These are phyloP conservation scores for Candida methanosorbosa DNA, from an alignment of 805 yeast species.

Conservation along the genomic window DNA sequence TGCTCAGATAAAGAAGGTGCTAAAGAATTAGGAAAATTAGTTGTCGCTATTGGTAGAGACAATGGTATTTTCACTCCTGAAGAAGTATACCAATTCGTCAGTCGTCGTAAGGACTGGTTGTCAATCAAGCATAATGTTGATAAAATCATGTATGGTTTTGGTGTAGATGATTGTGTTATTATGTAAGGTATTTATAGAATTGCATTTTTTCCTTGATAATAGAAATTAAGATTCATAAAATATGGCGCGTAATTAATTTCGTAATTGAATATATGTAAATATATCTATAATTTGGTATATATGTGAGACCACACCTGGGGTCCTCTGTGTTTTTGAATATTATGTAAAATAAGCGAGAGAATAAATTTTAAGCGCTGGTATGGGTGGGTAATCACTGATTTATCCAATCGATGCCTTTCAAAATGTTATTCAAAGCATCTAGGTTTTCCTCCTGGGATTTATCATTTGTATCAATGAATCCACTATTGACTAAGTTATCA, in stretches of 20 bases:
- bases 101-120: constrained; percentile 82
- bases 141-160: constrained; percentile 90
- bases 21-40: constrained; percentile 73
- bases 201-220: too few species aligned
- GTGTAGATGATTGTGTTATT: constrained; percentile 65
- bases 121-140: constrained; percentile 72
- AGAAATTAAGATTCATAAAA: too few species aligned
- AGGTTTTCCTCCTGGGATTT: constrained; percentile 16
- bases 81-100: constrained; percentile 89
- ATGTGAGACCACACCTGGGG: too few species aligned
- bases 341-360: neutral
- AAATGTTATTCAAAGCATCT: constrained; percentile 12
- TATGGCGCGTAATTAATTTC: too few species aligned
- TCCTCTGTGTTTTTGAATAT: too few species aligned
- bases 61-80: constrained; percentile 88
- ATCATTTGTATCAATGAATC: constrained; percentile 11
- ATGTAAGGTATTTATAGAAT: too few species aligned
- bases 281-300: too few species aligned
- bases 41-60: constrained; percentile 76
- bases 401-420: constrained; percentile 11
- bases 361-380: neutral
- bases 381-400: neutral
- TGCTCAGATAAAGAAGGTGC: constrained; percentile 57
- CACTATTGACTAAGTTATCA: constrained; percentile 12
- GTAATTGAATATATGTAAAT: too few species aligned